A percentile compares a stretch with the other conserved stretches of the same genome.
Conservation (phyloP, 2,329 filamentous ascomycete species). For the Exophiala spinifera region DNA sequence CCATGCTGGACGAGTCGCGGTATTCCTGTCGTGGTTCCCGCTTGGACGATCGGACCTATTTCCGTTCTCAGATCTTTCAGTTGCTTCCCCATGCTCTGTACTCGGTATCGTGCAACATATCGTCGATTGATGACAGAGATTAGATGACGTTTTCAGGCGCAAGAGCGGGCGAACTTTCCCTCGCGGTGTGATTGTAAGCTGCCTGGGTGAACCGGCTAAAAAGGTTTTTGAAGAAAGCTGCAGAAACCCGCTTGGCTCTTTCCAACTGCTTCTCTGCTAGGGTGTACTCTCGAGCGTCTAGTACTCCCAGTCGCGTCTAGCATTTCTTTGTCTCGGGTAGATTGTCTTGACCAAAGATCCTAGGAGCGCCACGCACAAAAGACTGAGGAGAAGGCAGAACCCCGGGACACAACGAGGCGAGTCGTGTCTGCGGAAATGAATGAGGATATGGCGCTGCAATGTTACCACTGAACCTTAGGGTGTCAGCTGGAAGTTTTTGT, state of each 20-base stretch:
- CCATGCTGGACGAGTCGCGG: no score
- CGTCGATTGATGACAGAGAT: no score
- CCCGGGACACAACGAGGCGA: slow-evolving; percentile 60
- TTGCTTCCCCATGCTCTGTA: no score
- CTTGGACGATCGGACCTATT: no score
- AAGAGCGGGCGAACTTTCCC: no score
- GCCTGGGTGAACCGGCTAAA: no score
- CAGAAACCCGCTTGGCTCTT: slow-evolving; percentile 20
- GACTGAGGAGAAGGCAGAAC: slow-evolving; percentile 67
- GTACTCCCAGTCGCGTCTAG: slow-evolving; percentile 18
- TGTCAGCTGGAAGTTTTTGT: slow-evolving; percentile 38
- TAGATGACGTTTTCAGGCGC: no score
- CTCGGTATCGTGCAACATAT: no score
- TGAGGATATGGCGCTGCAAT: slow-evolving; percentile 30
- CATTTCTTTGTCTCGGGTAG: slow-evolving; percentile 25
- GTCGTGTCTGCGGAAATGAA: slow-evolving; percentile 67
- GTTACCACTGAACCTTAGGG: slow-evolving; percentile 16
- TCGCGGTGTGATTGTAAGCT: no score
- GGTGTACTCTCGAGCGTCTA: slow-evolving; percentile 17
- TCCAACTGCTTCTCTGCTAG: slow-evolving; percentile 16
- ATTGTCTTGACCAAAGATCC: slow-evolving; percentile 47
- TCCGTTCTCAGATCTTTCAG: no score
- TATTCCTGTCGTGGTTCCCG: no score
- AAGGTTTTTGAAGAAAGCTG: slow-evolving; percentile 23
- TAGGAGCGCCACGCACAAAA: slow-evolving; percentile 66